Base-by-base conservation (phyloP, 1,284 basidiomycete genomes). In the Cryptococcus neoformans region DNA sequence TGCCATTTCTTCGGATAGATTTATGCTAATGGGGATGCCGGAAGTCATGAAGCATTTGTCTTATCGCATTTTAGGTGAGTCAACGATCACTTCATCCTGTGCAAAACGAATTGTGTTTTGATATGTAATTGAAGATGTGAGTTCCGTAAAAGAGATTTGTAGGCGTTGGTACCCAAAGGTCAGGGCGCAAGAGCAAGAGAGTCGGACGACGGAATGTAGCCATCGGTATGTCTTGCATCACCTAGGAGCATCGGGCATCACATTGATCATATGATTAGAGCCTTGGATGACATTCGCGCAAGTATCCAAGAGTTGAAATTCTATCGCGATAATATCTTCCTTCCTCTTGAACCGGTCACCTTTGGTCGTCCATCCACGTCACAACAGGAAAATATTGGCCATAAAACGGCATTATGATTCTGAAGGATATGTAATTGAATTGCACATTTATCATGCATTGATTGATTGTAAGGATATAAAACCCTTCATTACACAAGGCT, bases 401-500 rank as follows among this genome's bases (percentile, higher is more conserved):
- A 62, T 38, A 70, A 70, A 57, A 70, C 68, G 10, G 68, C 68
- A 6, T 50, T 70, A 21, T 70, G 48, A 54, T 16, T 1, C 14
- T n/a, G n/a, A 12, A 3, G 3, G 6, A 12, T 11, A 41, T 41
- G 40, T 16, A 41, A 16, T 12, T 41, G 40, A 16, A 28, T 28
- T 28, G 28, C 28, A 28, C 4, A 28, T 4, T 28, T 28, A 28
- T 28, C 28, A 28, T 4, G 28, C 28, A 28, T 28, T 28, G 28
- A 28, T 28, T 28, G 28, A 28, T 4, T 28, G 3, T 28, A 28
- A 28, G 1, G 40, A 11, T 41, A 11, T 12, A 4, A 41, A 41
- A 5, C 4, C 40, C 16, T 11, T 16, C 4, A 41, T 10, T 35
- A 35, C n/a, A 76, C 80, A 64, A 93, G 92, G 61, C 83, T 86